Percentiles rank a stretch among this genome's conserved stretches.
These are phyloP conservation scores for Saksenaea oblongispora DNA, from an alignment of 371 early-diverging fungal genomes.

Conservation along the genomic window DNA sequence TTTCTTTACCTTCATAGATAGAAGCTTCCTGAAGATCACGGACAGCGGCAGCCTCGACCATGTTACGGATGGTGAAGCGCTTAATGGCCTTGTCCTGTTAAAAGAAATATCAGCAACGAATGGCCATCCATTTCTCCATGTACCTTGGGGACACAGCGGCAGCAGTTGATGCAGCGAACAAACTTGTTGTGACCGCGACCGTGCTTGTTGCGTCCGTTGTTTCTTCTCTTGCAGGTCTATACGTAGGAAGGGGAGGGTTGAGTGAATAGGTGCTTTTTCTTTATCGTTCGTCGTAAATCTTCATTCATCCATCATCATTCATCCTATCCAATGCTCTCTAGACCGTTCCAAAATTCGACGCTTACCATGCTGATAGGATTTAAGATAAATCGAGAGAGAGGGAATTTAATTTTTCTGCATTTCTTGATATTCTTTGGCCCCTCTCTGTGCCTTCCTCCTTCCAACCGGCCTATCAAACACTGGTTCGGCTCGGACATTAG, in stretches of 20 bases:
- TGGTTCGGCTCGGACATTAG: no score
- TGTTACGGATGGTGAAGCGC: constrained; percentile 94
- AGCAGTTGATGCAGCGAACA: constrained; percentile 99
- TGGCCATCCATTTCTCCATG: not conserved
- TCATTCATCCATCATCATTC: not conserved
- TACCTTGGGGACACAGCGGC: constrained; percentile 92
- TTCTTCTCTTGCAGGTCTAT: not conserved
- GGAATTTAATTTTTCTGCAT: not conserved
- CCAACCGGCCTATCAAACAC: not conserved
- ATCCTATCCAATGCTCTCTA: not conserved
- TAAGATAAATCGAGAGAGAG: not conserved
- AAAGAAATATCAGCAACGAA: not conserved
- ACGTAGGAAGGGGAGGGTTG: not conserved
- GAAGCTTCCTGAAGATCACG: constrained; percentile 95
- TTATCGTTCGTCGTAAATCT: not conserved
- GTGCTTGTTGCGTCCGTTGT: constrained; percentile 91
- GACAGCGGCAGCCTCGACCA: constrained; percentile 96
- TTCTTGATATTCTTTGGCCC: not conserved
- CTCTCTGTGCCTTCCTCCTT: not conserved
- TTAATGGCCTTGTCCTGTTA: constrained; percentile 96
- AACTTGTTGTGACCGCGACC: no score
- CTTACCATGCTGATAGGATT: constrained; percentile 1
- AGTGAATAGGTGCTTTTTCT: not conserved
- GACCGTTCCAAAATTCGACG: not conserved
- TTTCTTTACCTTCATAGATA: constrained; percentile 75